Evolutionary conservation across 192 early-diverging fungal species (phyloP), one percentile per base, ranked within the genome.

Genomic region (Entomortierella lignicola): DNA sequence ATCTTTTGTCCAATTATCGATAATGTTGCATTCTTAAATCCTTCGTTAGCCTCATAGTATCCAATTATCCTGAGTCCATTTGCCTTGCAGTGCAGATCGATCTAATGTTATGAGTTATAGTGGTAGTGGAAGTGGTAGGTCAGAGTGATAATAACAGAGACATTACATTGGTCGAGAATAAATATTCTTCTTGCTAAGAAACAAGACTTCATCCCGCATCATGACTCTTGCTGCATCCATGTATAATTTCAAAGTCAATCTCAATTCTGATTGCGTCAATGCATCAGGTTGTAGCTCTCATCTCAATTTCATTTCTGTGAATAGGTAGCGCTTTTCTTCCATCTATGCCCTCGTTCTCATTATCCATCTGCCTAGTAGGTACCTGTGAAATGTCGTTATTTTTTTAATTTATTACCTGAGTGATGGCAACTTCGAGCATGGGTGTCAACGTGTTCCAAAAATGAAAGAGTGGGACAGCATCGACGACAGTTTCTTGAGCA

Each of bases 391-490:
- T 37, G 34, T 37, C 34, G 25, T 55, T 41, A 12, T 47, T 15
- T 5, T 20, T 47, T n/a, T n/a, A n/a, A n/a, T n/a, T n/a, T n/a
- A n/a, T n/a, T 83, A 91, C 92, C 86, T 94, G 94, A 57, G 94
- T 91, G 63, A 96, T 80, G 30, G 95, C 94, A 8, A 93, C 86
- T 77, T 96, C 94, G 13, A 94, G 84, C 89, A 95, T 92, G 53
- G 95, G 93, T 0, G 94, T 87, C 66, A 95, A 83, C 18, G 89
- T 88, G 32, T 86, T 85, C 88, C 92, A 92, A 64, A 91, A 89
- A 85, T 98, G 96, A 60, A 93, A 88, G 20, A 95, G 84, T 48
- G 96, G 95, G 26, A 98, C 75, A 41, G 92, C 94, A 80, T 93
- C 92, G 43, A 83, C 79, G 8, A 91, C 48, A 20, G 72, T 53